These are phyloP conservation scores for Camellia oleifera DNA, from an alignment of 179 eudicot genomes.

Conservation along the genomic window DNA sequence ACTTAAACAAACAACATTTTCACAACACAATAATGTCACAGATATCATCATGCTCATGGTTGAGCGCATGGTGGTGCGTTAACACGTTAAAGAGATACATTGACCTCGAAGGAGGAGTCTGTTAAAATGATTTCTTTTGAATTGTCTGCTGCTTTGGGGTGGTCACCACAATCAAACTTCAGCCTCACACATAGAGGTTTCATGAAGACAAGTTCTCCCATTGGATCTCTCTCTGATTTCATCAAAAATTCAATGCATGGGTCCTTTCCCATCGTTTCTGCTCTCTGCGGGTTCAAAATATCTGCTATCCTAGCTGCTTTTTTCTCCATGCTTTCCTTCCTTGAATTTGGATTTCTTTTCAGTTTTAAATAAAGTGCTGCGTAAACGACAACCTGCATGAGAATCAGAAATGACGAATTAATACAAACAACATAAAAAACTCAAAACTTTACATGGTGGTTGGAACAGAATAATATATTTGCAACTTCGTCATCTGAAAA, in stretches of 20 bases:
- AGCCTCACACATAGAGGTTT: conserved; percentile 65
- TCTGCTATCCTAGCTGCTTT: conserved; percentile 58
- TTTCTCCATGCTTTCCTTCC: conserved; percentile 30
- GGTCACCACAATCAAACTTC: conserved; percentile 49
- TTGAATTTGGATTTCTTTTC: conserved; percentile 26
- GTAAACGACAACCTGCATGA: conserved; percentile 52
- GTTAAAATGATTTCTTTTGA: conserved; percentile 55
- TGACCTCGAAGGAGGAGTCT: conserved; percentile 56
- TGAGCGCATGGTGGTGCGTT: not conserved
- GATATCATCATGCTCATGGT: not conserved
- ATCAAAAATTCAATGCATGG: conserved; percentile 34
- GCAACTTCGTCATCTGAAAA: no score
- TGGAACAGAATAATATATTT: not conserved
- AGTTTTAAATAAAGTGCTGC: conserved; percentile 76
- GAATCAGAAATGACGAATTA: not conserved
- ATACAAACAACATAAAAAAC: not conserved
- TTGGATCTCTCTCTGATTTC: conserved; percentile 35
- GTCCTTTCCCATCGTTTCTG: conserved; percentile 31
- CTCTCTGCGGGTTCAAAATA: conserved; percentile 33
- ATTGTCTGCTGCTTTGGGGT: conserved; percentile 64
- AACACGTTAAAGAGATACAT: conserved; percentile 42
- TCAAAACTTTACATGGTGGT: not conserved
- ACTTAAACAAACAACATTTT: not conserved
- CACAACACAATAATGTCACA: not conserved
- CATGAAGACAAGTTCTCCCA: conserved; percentile 62